Percentiles rank a stretch among this genome's conserved stretches.
phyloP scores from a whole-genome alignment of 495 filamentous ascomycete genomes.

The Chlorociboria aeruginascens region DNA sequence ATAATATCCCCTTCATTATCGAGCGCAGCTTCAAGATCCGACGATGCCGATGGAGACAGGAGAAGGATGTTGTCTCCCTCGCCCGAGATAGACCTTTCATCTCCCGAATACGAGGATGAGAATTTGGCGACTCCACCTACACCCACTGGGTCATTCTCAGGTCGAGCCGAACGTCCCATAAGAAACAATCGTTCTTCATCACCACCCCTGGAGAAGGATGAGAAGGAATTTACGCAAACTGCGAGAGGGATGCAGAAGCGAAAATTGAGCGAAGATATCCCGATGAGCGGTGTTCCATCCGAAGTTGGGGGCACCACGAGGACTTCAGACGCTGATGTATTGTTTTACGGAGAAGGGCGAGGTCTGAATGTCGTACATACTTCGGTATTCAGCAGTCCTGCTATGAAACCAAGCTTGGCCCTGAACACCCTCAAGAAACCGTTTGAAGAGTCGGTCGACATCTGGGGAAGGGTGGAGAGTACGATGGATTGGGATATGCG shows the following conservation, averaged over 20 bases:
- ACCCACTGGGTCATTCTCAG: constrained; percentile 45
- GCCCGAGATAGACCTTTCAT: constrained; percentile 85
- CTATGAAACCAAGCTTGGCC: constrained; percentile 25
- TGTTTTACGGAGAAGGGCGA: constrained; percentile 37
- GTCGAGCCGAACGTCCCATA: constrained; percentile 25
- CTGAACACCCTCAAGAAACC: constrained; percentile 26
- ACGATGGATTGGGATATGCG: constrained; percentile 54
- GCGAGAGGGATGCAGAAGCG: constrained; percentile 76
- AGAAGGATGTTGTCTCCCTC: constrained; percentile 73
- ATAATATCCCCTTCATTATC: constrained; percentile 83
- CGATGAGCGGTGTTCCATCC: constrained; percentile 17
- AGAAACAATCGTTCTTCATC: constrained; percentile 56
- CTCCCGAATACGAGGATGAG: constrained; percentile 64
- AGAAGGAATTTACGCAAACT: constrained; percentile 93
- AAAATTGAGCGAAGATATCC: constrained; percentile 37
- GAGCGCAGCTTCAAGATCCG: constrained; percentile 51
- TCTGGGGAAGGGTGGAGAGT: constrained; percentile 38
- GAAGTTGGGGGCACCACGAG: constrained; percentile 35
- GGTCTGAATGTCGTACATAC: constrained; percentile 10
- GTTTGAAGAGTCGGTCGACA: constrained; percentile 30
- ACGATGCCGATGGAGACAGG: constrained; percentile 55
- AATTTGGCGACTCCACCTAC: constrained; percentile 39
- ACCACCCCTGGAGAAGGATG: constrained; percentile 87
- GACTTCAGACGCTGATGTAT: constrained; percentile 36
- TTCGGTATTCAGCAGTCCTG: constrained; percentile 25